Evolutionary conservation across 1,284 basidiomycete species (phyloP).

Genomic region (Cutaneotrichosporon dermatis): DNA sequence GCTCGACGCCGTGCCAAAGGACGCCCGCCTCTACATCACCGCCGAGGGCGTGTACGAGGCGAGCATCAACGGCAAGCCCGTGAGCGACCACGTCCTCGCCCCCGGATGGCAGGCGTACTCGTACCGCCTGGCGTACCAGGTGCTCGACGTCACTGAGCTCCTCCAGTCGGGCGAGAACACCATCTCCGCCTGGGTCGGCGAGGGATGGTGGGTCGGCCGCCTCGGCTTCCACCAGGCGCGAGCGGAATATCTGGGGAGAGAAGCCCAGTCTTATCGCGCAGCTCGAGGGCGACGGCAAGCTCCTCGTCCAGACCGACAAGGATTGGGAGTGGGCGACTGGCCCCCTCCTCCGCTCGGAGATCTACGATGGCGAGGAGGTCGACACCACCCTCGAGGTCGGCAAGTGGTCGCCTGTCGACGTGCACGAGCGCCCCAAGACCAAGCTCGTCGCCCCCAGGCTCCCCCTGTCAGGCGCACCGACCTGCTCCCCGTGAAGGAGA

Average conservation of each 20-base stretch:
- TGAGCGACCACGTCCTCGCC: constrained; percentile 38
- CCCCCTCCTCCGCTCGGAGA: constrained; percentile 25
- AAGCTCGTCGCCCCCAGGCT: constrained; percentile 26
- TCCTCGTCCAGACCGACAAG: constrained; percentile 18
- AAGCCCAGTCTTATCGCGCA: constrained; percentile 27
- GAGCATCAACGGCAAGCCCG: constrained; percentile 31
- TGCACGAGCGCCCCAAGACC: constrained; percentile 18
- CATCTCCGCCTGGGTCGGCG: constrained; percentile 28
- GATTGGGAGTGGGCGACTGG: constrained; percentile 25
- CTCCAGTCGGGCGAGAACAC: constrained; percentile 26
- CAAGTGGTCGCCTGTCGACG: constrained; percentile 3
- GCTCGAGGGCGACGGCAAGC: constrained; percentile 27
- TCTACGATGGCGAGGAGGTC: constrained; percentile 37
- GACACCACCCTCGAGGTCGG: constrained; percentile 25
- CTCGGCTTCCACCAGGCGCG: constrained; percentile 21
- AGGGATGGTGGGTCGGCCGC: constrained; percentile 39
- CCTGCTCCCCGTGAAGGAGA: constrained; percentile 20
- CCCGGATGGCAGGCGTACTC: constrained; percentile 43
- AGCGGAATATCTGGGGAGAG: constrained; percentile 31
- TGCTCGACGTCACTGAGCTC: constrained; percentile 27
- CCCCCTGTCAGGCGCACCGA: constrained; percentile 31
- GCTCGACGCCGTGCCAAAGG: neutral
- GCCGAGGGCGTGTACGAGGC: constrained; percentile 40
- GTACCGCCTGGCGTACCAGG: constrained; percentile 36
- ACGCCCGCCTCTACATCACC: constrained; percentile 36